Evolutionary conservation across 306 rosid species (phyloP).

Genomic region (Cucumis cinereus): DNA sequence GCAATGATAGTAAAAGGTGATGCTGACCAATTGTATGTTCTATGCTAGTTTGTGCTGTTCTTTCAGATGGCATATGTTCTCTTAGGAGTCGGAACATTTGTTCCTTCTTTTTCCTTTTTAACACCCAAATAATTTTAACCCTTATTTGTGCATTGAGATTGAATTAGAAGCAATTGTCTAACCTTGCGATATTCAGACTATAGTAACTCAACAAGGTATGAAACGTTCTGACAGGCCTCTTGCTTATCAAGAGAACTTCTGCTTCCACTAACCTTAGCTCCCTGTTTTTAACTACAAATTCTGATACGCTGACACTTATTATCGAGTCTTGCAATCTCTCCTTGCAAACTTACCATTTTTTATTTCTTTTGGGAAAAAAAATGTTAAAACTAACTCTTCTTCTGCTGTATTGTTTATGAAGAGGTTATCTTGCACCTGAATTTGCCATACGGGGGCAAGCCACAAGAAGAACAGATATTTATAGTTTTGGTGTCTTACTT

Average conservation of each 20-base stretch:
- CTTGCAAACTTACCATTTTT: background rate
- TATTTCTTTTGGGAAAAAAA: background rate
- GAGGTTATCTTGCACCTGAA: slow-evolving; percentile 90
- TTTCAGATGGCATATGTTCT: background rate
- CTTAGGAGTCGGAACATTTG: background rate
- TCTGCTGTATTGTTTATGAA: slow-evolving; percentile 15
- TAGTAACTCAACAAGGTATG: background rate
- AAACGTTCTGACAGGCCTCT: background rate
- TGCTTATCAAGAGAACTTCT: background rate
- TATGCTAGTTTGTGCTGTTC: background rate
- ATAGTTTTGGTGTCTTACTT: slow-evolving; percentile 73
- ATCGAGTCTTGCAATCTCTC: background rate
- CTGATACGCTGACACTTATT: background rate
- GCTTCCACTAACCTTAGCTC: background rate
- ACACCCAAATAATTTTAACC: background rate
- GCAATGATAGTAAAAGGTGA: background rate
- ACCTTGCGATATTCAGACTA: background rate
- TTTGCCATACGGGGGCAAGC: slow-evolving; percentile 75
- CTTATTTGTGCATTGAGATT: background rate
- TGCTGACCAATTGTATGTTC: background rate
- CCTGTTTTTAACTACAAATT: background rate
- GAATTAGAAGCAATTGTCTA: background rate
- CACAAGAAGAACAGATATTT: slow-evolving; percentile 70
- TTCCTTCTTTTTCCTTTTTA: background rate
- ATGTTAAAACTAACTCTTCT: background rate